Evolutionary conservation across 139 green algal genomes (phyloP).

Genomic region (Auxenochlorella pyrenoidosa): DNA sequence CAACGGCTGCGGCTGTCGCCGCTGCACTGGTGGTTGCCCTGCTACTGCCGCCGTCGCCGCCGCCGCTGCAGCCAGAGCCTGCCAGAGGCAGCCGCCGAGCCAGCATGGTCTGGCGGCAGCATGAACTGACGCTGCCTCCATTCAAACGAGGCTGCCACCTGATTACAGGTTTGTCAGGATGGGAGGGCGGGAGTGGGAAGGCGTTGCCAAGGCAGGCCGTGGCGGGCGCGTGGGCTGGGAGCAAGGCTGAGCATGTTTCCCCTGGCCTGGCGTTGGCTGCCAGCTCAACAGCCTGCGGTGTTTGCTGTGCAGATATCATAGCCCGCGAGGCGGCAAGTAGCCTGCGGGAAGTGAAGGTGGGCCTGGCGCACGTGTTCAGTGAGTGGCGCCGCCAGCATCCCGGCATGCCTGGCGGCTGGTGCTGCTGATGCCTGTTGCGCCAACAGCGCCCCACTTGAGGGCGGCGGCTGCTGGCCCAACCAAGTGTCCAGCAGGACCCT

Average conservation of each 20-base stretch:
- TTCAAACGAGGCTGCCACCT: conserved; percentile 74
- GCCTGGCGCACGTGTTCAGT: conserved; percentile 77
- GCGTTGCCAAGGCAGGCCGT: not conserved
- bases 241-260: not conserved
- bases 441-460: too few relatives aligned
- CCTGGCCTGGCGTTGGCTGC: not conserved
- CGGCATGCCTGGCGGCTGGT: too few relatives aligned
- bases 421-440: too few relatives aligned
- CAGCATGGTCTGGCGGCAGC: conserved; percentile 30
- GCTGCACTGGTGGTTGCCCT: too few relatives aligned
- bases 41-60: too few relatives aligned
- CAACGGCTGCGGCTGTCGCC: too few relatives aligned
- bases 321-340: conserved; percentile 45
- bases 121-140: conserved; percentile 44
- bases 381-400: not conserved
- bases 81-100: too few relatives aligned
- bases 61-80: too few relatives aligned
- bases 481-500: too few relatives aligned
- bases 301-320: conserved; percentile 47
- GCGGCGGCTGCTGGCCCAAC: too few relatives aligned
- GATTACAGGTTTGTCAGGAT: conserved; percentile 40
- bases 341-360: conserved; percentile 10
- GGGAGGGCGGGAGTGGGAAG: too few relatives aligned
- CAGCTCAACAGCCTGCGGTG: not conserved
- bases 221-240: not conserved